These are phyloP conservation scores for Irpex rosettiformis DNA, from an alignment of 1,284 basidiomycete species.

Conservation along the genomic window DNA sequence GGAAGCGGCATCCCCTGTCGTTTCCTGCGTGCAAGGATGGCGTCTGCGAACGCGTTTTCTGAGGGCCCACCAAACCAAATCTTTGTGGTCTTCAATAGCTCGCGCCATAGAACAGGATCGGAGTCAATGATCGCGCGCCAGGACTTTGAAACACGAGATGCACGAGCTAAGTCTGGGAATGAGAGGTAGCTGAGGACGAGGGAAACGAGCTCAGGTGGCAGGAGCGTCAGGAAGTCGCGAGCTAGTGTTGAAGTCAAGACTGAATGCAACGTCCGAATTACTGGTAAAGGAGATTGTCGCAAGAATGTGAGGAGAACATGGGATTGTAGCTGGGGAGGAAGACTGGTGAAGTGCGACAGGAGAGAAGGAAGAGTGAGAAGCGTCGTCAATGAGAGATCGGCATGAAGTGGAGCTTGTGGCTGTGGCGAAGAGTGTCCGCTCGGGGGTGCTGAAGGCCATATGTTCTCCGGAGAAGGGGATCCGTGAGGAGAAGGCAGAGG, in stretches of 20 bases:
- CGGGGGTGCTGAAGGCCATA: constrained; percentile 75
- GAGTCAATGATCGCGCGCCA: constrained; percentile 85
- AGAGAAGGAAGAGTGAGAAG: constrained; percentile 77
- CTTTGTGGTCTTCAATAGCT: constrained; percentile 71
- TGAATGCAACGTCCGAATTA: constrained; percentile 78
- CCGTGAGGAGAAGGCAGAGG: constrained; percentile 79
- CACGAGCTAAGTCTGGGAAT: constrained; percentile 72
- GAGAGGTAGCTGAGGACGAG: constrained; percentile 77
- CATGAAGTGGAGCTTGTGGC: constrained; percentile 67
- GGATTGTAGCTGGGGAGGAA: constrained; percentile 76
- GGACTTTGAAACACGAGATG: constrained; percentile 75
- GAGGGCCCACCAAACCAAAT: constrained; percentile 84
- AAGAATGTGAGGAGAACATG: constrained; percentile 83
- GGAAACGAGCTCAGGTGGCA: constrained; percentile 83
- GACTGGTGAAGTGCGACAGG: constrained; percentile 66
- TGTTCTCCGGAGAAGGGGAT: constrained; percentile 68
- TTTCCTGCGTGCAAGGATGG: constrained; percentile 56
- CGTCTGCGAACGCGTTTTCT: constrained; percentile 65
- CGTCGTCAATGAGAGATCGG: constrained; percentile 73
- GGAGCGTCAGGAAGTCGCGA: constrained; percentile 81
- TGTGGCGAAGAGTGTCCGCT: constrained; percentile 68
- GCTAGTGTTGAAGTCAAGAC: constrained; percentile 82
- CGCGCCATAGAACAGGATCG: constrained; percentile 81
- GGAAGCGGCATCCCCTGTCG: constrained; percentile 39
- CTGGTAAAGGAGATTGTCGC: constrained; percentile 79